phyloP scores from a whole-genome alignment of 2,329 filamentous ascomycete species.

The Ophiocordyceps sinensis region DNA sequence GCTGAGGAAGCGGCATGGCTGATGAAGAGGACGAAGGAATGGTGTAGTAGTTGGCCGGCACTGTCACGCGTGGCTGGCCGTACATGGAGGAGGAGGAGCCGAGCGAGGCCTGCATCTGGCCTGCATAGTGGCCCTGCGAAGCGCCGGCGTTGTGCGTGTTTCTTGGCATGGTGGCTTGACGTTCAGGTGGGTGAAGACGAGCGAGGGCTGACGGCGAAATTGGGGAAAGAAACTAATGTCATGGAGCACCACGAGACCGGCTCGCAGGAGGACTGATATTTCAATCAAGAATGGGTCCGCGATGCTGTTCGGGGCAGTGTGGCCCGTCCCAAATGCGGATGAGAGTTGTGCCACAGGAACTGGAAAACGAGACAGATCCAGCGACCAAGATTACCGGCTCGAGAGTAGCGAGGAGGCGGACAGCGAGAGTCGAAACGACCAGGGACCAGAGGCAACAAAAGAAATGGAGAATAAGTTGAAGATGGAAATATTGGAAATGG shows the following conservation, averaged over 20 bases:
- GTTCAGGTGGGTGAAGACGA: conserved; percentile 3
- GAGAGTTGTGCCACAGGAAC: too few species aligned
- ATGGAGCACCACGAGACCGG: conserved; percentile 4
- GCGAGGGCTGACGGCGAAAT: not conserved
- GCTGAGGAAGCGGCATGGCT: conserved; percentile 15
- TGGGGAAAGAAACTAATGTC: not conserved
- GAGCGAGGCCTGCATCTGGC: conserved; percentile 24
- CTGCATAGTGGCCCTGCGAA: conserved; percentile 15
- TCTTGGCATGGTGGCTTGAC: conserved; percentile 26
- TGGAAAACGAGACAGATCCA: too few species aligned
- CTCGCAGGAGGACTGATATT: conserved; percentile 1
- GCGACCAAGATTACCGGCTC: too few species aligned
- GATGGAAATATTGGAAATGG: conserved; percentile 4
- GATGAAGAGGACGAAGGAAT: conserved; percentile 19
- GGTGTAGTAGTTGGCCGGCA: conserved; percentile 25
- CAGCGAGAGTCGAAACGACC: not conserved
- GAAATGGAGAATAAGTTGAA: not conserved
- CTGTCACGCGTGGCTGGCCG: conserved; percentile 24
- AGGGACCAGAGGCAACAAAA: not conserved
- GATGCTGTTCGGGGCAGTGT: too few species aligned
- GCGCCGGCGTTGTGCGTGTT: conserved; percentile 25
- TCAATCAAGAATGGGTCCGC: not conserved
- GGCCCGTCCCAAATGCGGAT: too few species aligned
- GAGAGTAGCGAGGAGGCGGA: too few species aligned
- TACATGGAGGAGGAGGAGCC: conserved; percentile 27